A percentile compares a stretch with the other conserved stretches of the same genome.
These are phyloP conservation scores for Rutstroemia sp. DNA, from an alignment of 2,329 filamentous ascomycete genomes.

Conservation along the genomic window DNA sequence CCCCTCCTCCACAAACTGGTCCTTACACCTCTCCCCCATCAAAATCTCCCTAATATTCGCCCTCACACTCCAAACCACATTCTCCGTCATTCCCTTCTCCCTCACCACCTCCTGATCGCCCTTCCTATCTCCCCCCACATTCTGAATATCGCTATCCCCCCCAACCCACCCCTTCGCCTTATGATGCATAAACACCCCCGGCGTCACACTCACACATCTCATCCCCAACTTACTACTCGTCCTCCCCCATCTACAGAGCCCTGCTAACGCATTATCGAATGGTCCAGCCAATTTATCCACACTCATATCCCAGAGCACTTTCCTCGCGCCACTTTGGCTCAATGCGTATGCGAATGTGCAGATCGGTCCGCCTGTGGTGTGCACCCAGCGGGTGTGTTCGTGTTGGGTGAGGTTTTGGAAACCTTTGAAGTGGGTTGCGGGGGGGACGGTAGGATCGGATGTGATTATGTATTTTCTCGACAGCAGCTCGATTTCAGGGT, in stretches of 20 bases:
- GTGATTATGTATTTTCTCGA: slow-evolving; percentile 19
- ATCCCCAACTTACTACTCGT: neutral
- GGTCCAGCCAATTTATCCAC: slow-evolving; percentile 25
- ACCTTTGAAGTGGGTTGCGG: slow-evolving; percentile 12
- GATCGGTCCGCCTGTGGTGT: slow-evolving; percentile 23
- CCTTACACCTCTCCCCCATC: neutral
- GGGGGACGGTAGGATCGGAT: slow-evolving; percentile 24
- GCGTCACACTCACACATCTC: slow-evolving; percentile 2
- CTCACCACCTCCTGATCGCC: neutral
- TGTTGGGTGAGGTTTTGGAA: slow-evolving; percentile 2
- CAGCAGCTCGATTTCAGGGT: slow-evolving; percentile 2
- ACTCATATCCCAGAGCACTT: slow-evolving; percentile 55
- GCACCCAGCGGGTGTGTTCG: slow-evolving; percentile 23
- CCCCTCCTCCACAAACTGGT: neutral
- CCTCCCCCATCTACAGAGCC: neutral
- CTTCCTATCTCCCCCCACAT: neutral
- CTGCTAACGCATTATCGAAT: slow-evolving; percentile 30
- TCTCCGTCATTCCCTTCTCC: slow-evolving; percentile 6
- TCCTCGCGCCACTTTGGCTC: slow-evolving; percentile 33
- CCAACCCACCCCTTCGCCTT: slow-evolving; percentile 3
- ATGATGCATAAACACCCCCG: slow-evolving; percentile 7
- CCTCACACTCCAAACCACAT: slow-evolving; percentile 7
- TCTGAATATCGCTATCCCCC: slow-evolving; percentile 10
- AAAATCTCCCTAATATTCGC: slow-evolving; percentile 5
- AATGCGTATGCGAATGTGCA: slow-evolving; percentile 33